Evolutionary conservation across 495 filamentous ascomycete genomes (phyloP).

Genomic region (Emericellopsis terricola): DNA sequence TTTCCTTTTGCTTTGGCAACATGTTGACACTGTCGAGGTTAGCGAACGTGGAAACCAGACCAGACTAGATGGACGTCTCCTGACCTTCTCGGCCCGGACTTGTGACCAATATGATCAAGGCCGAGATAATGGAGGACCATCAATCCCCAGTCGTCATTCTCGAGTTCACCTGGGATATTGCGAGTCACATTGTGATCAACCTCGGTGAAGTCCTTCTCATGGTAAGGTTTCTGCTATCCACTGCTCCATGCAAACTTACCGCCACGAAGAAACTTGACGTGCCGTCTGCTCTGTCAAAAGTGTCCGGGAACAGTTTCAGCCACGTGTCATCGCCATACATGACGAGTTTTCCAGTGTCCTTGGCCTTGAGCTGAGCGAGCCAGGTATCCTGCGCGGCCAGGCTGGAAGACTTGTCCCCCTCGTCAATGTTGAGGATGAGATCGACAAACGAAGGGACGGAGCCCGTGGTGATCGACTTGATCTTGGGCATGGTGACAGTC

Average conservation of each 20-base stretch:
- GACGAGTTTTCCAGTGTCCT: conserved; percentile 48
- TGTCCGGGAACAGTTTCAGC: conserved; percentile 85
- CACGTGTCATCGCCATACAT: conserved; percentile 99
- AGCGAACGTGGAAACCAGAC: no score
- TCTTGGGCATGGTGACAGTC: conserved; percentile 93
- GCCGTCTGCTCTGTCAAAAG: conserved; percentile 73
- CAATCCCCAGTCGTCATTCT: conserved; percentile 69
- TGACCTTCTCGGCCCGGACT: conserved; percentile 75
- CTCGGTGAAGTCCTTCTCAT: conserved; percentile 79
- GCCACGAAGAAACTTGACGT: conserved; percentile 97
- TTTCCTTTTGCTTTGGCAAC: conserved; percentile 82
- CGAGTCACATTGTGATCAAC: conserved; percentile 96
- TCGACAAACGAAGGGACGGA: conserved; percentile 94
- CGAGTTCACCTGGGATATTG: conserved; percentile 62
- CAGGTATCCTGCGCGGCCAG: conserved; percentile 83
- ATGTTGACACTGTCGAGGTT: conserved; percentile 51
- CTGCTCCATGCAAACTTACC: conserved; percentile 61
- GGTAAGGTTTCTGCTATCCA: no score
- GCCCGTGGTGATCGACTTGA: conserved; percentile 95
- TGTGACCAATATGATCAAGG: conserved; percentile 95
- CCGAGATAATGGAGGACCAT: conserved; percentile 93
- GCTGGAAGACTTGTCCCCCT: conserved; percentile 76
- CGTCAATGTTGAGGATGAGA: conserved; percentile 90
- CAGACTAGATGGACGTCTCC: no score
- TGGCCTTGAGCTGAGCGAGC: conserved; percentile 77